A percentile compares a stretch with the other conserved stretches of the same genome.
Conservation (phyloP, 176 grass and related monocot species). For the Zizania latifolia region DNA sequence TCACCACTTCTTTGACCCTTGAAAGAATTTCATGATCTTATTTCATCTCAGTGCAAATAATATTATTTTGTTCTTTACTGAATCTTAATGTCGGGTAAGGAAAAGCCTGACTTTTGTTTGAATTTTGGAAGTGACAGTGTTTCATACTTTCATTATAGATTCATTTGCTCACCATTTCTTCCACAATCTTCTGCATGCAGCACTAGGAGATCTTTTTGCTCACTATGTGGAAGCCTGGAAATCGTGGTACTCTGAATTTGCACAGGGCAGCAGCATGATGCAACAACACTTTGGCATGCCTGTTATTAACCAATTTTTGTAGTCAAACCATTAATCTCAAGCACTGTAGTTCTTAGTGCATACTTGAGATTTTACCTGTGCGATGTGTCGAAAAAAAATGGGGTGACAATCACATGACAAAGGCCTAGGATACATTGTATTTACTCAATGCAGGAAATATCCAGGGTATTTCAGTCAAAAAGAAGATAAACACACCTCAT, state of each 20-base stretch:
- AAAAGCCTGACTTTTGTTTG: not conserved
- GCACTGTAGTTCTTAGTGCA: conserved; percentile 10
- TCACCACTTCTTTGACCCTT: not conserved
- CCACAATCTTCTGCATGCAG: conserved; percentile 43
- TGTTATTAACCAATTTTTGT: conserved; percentile 35
- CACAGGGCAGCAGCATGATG: conserved; percentile 42
- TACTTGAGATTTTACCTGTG: conserved; percentile 33
- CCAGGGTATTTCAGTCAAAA: conserved; percentile 9
- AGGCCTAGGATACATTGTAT: conserved; percentile 42
- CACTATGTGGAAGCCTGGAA: conserved; percentile 88
- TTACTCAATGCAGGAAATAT: conserved; percentile 40
- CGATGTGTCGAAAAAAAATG: conserved; percentile 31
- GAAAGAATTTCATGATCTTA: not conserved
- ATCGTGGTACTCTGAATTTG: conserved; percentile 68
- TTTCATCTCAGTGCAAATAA: not conserved
- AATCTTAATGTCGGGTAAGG: not conserved
- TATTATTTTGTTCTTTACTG: not conserved
- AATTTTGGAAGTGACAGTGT: not conserved
- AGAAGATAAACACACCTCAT: not conserved
- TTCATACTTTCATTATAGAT: not conserved
- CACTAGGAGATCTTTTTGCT: conserved; percentile 64
- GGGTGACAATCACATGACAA: not conserved
- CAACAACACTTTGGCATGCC: conserved; percentile 27
- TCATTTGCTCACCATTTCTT: not conserved
- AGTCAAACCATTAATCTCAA: conserved; percentile 20